phyloP scores from a whole-genome alignment of 2,329 filamentous ascomycete species.

The Ceratocystis colombiana region DNA sequence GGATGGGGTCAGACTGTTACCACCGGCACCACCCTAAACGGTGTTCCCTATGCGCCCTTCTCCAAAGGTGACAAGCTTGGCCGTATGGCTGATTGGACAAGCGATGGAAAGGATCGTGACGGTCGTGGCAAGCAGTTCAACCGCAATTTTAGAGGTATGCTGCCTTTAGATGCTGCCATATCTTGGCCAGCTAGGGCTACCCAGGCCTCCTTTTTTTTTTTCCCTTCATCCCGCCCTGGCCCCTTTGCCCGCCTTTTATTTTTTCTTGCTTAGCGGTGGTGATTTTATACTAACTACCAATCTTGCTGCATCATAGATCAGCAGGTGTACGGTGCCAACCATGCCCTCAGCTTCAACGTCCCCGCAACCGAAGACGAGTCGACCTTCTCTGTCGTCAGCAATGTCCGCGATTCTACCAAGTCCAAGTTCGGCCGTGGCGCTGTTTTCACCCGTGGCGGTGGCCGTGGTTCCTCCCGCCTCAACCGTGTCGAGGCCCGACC shows the following conservation, averaged over 20 bases:
- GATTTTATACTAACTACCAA: slow-evolving; percentile 26
- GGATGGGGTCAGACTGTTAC: slow-evolving; percentile 82
- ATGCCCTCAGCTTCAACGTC: slow-evolving; percentile 77
- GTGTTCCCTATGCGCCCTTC: slow-evolving; percentile 94
- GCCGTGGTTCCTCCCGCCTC: slow-evolving; percentile 60
- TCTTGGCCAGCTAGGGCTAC: not conserved
- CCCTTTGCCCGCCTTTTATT: not conserved
- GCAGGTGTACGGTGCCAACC: slow-evolving; percentile 89
- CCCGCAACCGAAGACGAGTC: slow-evolving; percentile 92
- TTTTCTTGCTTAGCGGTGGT: slow-evolving; percentile 6
- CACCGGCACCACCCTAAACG: slow-evolving; percentile 78
- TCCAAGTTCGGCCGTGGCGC: slow-evolving; percentile 81
- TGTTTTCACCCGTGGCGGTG: slow-evolving; percentile 75
- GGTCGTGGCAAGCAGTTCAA: slow-evolving; percentile 74
- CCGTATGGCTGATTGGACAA: slow-evolving; percentile 97
- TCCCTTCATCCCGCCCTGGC: not conserved
- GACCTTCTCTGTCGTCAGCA: slow-evolving; percentile 95
- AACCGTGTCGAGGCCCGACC: slow-evolving; percentile 55
- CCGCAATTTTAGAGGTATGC: slow-evolving; percentile 77
- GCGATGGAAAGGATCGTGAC: slow-evolving; percentile 77
- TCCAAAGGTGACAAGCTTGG: slow-evolving; percentile 98
- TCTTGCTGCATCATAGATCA: slow-evolving; percentile 55
- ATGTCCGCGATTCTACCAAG: slow-evolving; percentile 77
- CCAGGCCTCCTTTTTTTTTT: not conserved
- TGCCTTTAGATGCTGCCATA: not conserved